Base-by-base conservation (phyloP, 208 protist genomes). In the Leishmania martiniquensis region DNA sequence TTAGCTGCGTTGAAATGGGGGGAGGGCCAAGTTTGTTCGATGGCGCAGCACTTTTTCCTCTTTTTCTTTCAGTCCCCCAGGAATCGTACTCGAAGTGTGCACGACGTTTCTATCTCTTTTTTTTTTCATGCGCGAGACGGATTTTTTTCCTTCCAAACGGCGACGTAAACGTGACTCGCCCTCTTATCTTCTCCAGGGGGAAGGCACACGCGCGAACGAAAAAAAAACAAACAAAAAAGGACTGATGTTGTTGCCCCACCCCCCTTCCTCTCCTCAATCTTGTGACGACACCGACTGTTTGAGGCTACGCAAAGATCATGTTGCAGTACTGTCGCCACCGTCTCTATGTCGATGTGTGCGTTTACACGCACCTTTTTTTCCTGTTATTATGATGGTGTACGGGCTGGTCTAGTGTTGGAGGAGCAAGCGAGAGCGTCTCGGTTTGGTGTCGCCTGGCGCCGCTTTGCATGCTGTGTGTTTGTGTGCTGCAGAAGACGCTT, bases 381-480 rank as follows among this genome's bases (percentile, higher is more conserved):
- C 69, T 70, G n/a, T 65, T 9, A 78, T 49, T 39, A 20, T 69
- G n/a, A 47, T 75, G 45, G 15, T 32, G 44, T 71, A 17, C 37
- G 37, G 20, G 20, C n/a, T 39, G 42, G 63, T n/a, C 12, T 47
- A 25, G 57, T 37, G 13, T 37, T 37, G 25, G 12, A 63, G 57
- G 29, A 63, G 6, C 57, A 37, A 37, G 37, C 57, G 37, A 13
- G 10, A 63, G 29, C 29, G 13, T 9, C 29, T 63, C 57, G 15
- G 57, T 39, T 25, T 6, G 29, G 57, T 67, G 34, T 17, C 29
- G 17, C 39, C 45, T 55, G 59, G 39, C 5, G n/a, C 22, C 47
- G 45, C 47, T 70, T 69, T 25, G 20, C 20, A 20, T 17, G 22
- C 63, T 45, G n/a, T n/a, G n/a, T n/a, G n/a, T n/a, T n/a, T n/a